Evolutionary conservation across 345 rosid species (phyloP), one percentile per base, ranked within the genome.

Genomic region (Corymbia maculata): DNA sequence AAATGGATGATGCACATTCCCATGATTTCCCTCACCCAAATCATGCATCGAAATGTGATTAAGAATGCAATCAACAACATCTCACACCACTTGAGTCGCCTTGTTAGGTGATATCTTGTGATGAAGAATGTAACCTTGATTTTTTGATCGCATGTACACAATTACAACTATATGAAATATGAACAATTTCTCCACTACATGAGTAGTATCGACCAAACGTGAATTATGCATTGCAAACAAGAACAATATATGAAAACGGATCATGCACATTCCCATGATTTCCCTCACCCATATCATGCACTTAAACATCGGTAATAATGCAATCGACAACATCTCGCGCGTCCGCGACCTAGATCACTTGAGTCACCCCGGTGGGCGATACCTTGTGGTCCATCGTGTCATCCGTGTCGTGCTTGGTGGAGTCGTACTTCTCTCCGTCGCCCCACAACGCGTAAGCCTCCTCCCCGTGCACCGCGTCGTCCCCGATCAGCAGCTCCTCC

Each of bases 361-460:
- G 90, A 89, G 90, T 89, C 44, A 70, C 90, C 22, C 88, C 90
- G 17, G 64, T 89, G 4, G 88, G 16, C 21, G 88, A 13, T 7
- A 7, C 19, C 45, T 3, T 21, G 6, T 1, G 44, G 1, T 64
- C 86, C 13, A 13, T 17, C 45, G 70, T 59, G 30, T 2, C 15
- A 0, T n/a, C 85, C 2, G 3, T 2, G 45, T 42, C 82, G n/a
- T 89, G 88, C 50, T 14, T 80, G 6, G 88, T 89, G 2, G 66
- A 50, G 86, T 89, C 88, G 36, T 86, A 89, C n/a, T 26, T 66
- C 75, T 89, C 90, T 30, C 90, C 90, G 36, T 89, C 90, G 6
- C 90, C 90, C 90, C 90, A 89, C 51, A 89, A 42, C 4, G 90
- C 90, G 36, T 89, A 89, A 0, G 90, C 90, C 88, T 89, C 90